Percentiles rank a stretch among this genome's conserved stretches.
phyloP scores from a whole-genome alignment of 768 basidiomycete species.

The Candolleomyces eurysporus region DNA sequence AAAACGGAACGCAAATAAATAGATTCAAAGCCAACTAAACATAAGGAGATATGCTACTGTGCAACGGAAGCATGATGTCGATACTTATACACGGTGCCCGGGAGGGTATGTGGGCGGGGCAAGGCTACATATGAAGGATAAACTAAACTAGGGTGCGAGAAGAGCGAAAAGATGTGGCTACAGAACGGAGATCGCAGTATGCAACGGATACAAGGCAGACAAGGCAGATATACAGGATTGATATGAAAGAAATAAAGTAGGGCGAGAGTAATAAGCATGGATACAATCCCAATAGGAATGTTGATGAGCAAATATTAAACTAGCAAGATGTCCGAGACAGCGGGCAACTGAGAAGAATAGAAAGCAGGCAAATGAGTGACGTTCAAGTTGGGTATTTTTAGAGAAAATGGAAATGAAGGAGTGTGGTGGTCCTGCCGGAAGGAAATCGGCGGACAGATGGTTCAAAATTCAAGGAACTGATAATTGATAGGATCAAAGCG shows the following conservation, averaged over 20 bases:
- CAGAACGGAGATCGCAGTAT: conserved; percentile 1
- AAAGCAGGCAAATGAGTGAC: background rate
- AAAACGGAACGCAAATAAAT: background rate
- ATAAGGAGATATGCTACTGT: background rate
- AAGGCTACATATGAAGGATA: conserved; percentile 10
- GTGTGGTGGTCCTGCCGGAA: conserved; percentile 7
- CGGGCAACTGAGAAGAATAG: background rate
- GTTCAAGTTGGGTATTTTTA: background rate
- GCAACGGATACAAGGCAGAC: background rate
- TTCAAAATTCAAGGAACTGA: conserved; percentile 76
- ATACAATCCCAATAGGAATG: conserved; percentile 6
- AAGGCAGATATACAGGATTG: conserved; percentile 7
- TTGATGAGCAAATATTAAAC: conserved; percentile 8
- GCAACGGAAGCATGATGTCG: background rate
- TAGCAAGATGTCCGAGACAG: conserved; percentile 4
- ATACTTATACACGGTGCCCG: conserved; percentile 4
- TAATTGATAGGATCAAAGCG: conserved; percentile 66
- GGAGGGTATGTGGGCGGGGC: background rate
- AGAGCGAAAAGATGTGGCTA: conserved; percentile 1
- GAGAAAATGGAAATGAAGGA: conserved; percentile 13
- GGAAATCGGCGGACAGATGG: background rate
- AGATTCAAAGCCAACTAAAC: background rate
- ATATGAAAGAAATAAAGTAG: conserved; percentile 9
- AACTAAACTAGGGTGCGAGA: conserved; percentile 2
- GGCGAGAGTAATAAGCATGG: conserved; percentile 1